phyloP scores from a whole-genome alignment of 257 asterid genomes.

The Rauvolfia tetraphylla region DNA sequence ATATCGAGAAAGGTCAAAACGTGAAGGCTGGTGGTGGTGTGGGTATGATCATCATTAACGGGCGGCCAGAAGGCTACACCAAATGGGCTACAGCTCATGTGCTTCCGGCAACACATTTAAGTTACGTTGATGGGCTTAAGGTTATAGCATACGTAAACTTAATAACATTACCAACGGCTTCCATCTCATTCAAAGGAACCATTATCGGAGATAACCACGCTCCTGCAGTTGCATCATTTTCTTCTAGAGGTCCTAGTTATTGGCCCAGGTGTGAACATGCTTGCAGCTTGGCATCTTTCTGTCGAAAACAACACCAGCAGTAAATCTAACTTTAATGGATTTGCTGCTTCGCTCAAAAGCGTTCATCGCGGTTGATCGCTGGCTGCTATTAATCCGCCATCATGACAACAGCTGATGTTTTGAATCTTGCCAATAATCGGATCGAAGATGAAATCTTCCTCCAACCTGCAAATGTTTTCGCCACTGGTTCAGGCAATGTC shows the following conservation, averaged over 20 bases:
- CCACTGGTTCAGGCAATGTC: constrained; percentile 22
- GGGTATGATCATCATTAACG: not conserved
- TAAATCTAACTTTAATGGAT: constrained; percentile 16
- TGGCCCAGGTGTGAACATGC: constrained; percentile 48
- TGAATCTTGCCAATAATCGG: constrained; percentile 1
- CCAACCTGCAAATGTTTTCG: constrained; percentile 12
- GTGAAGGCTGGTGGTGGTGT: constrained; percentile 5
- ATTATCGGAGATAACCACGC: constrained; percentile 2
- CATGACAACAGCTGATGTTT: constrained; percentile 12
- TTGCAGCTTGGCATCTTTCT: constrained; percentile 17
- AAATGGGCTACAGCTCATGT: not conserved
- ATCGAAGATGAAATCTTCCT: constrained; percentile 8
- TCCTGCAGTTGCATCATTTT: not conserved
- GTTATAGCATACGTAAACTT: not conserved
- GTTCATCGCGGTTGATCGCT: constrained; percentile 30
- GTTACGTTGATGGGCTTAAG: constrained; percentile 1
- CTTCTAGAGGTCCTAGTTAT: constrained; percentile 26
- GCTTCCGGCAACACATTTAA: not conserved
- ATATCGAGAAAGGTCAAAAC: not conserved
- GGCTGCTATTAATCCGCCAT: constrained; percentile 26
- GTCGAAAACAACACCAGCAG: constrained; percentile 16
- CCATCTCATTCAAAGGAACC: constrained; percentile 4
- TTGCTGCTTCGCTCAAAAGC: constrained; percentile 28
- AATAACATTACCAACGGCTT: not conserved
- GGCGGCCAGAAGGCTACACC: not conserved